Evolutionary conservation across 805 yeast species (phyloP).

Genomic region (Diddensiella santjacobensis): DNA sequence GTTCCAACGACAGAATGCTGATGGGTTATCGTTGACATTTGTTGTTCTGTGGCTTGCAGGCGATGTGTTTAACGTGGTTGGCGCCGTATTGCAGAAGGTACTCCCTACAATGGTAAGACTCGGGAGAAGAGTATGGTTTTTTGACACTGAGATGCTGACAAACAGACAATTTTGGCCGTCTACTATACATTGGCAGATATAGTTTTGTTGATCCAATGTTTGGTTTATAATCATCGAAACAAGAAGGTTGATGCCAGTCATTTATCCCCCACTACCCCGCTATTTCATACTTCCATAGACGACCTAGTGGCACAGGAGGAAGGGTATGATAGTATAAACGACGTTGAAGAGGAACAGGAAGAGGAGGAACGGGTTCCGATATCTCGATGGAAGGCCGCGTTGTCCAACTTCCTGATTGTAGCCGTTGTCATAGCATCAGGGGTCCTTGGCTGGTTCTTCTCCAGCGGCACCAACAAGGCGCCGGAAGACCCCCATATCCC

Average conservation of each 20-base stretch:
- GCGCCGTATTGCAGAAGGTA: constrained; percentile 85
- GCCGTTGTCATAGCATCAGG: constrained; percentile 70
- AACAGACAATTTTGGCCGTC: constrained; percentile 67
- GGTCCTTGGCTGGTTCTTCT: constrained; percentile 78
- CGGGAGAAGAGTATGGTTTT: neutral
- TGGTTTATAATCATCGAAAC: constrained; percentile 65
- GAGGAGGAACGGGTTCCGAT: constrained; percentile 11
- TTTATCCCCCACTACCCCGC: constrained; percentile 84
- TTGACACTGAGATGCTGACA: no score
- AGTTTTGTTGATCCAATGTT: constrained; percentile 76
- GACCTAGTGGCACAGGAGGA: neutral
- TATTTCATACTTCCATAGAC: constrained; percentile 42
- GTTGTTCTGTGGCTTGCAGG: constrained; percentile 90
- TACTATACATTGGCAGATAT: constrained; percentile 92
- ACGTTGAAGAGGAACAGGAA: constrained; percentile 16
- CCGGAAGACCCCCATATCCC: constrained; percentile 33
- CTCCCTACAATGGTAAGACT: constrained; percentile 76
- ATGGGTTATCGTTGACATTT: constrained; percentile 83
- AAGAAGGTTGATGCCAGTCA: constrained; percentile 66
- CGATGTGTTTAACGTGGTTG: constrained; percentile 88
- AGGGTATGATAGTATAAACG: constrained; percentile 1
- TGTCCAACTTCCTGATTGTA: constrained; percentile 48
- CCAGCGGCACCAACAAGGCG: constrained; percentile 44
- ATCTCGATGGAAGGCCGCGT: constrained; percentile 17
- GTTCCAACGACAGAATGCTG: constrained; percentile 78